phyloP scores from a whole-genome alignment of 1,284 basidiomycete species.

The Trametes polyzona region DNA sequence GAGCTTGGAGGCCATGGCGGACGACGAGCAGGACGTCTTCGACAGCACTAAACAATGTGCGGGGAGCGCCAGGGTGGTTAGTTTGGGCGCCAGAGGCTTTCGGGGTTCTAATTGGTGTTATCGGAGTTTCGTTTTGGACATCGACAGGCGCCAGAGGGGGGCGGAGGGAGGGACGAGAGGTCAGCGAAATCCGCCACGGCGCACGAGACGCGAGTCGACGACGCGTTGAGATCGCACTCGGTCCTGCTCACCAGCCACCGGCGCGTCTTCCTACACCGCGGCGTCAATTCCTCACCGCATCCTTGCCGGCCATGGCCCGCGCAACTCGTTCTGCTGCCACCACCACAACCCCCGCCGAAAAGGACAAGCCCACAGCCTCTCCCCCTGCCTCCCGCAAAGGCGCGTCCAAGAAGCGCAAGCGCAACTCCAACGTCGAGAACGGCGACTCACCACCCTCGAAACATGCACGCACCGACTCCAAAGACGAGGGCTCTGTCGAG shows the following conservation, averaged over 20 bases:
- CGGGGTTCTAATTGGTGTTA: too few relatives aligned
- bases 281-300: conserved; percentile 23
- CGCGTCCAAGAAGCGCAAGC: conserved; percentile 68
- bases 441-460: conserved; percentile 52
- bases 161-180: conserved; percentile 4
- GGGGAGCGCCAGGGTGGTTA: neutral
- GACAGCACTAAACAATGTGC: too few relatives aligned
- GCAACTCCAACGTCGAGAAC: conserved; percentile 45
- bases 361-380: conserved; percentile 36
- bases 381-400: conserved; percentile 36
- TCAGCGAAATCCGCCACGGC: too few relatives aligned
- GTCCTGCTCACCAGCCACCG: conserved; percentile 32
- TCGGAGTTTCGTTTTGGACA: neutral
- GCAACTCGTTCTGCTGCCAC: conserved; percentile 60
- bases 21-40: neutral
- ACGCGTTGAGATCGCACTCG: conserved; percentile 32
- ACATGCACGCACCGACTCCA: conserved; percentile 44
- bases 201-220: conserved; percentile 35
- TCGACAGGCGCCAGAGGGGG: conserved; percentile 8
- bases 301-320: conserved; percentile 56
- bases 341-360: conserved; percentile 48
- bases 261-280: conserved; percentile 36
- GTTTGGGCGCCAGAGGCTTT: too few relatives aligned
- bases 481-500: conserved; percentile 38
- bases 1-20: conserved; percentile 43